Evolutionary conservation across 2,329 filamentous ascomycete genomes (phyloP).

Genomic region (Phialophora tarda): DNA sequence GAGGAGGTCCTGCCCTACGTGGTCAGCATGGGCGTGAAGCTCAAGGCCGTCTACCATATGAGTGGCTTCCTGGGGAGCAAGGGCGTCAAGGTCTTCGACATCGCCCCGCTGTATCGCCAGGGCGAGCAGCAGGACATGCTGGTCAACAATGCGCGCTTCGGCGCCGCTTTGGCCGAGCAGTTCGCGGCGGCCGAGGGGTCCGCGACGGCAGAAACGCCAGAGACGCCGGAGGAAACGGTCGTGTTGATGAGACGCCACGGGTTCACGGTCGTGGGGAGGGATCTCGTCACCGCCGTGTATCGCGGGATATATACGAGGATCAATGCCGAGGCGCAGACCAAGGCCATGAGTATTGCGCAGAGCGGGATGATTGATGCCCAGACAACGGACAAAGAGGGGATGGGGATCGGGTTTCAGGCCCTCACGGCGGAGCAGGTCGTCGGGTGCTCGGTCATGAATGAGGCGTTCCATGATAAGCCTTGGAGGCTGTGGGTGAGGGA

Average conservation of each 20-base stretch:
- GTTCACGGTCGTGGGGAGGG: slow-evolving; percentile 49
- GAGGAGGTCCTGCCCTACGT: slow-evolving; percentile 52
- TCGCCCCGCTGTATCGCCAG: slow-evolving; percentile 39
- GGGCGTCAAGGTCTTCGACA: slow-evolving; percentile 45
- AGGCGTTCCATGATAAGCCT: slow-evolving; percentile 32
- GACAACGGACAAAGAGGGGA: background rate
- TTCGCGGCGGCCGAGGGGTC: slow-evolving; percentile 40
- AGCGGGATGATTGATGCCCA: background rate
- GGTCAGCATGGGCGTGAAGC: slow-evolving; percentile 46
- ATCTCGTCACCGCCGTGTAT: slow-evolving; percentile 51
- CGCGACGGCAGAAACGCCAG: slow-evolving; percentile 25
- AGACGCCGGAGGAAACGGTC: slow-evolving; percentile 44
- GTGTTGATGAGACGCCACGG: slow-evolving; percentile 57
- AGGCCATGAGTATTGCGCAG: slow-evolving; percentile 42
- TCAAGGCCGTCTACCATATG: slow-evolving; percentile 54
- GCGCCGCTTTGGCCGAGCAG: slow-evolving; percentile 44
- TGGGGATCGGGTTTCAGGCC: slow-evolving; percentile 23
- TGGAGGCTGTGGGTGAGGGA: slow-evolving; percentile 38
- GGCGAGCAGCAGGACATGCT: slow-evolving; percentile 48
- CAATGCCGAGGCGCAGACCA: slow-evolving; percentile 53
- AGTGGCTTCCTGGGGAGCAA: slow-evolving; percentile 50
- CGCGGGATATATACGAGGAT: slow-evolving; percentile 54
- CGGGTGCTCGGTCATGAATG: slow-evolving; percentile 30
- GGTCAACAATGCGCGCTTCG: slow-evolving; percentile 46
- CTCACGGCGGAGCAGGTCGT: slow-evolving; percentile 30